Evolutionary conservation across 768 basidiomycete genomes (phyloP).

Genomic region (Lactarius evosmus): DNA sequence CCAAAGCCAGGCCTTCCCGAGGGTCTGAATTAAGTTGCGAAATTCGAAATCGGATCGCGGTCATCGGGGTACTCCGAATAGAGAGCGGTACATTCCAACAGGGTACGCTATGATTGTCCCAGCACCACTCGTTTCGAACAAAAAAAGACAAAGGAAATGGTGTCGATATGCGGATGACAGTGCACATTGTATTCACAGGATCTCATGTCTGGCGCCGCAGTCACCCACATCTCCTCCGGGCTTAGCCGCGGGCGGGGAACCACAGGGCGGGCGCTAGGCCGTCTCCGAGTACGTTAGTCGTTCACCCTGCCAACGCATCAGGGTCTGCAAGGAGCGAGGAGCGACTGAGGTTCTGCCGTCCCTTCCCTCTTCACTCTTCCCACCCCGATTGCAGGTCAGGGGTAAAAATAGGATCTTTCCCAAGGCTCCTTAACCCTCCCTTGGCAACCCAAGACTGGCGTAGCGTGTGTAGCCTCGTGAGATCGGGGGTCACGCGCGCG

Average conservation of each 20-base stretch:
- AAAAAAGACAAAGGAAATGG: too few species aligned
- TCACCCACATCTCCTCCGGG: background rate
- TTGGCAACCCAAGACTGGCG: background rate
- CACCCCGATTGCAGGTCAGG: background rate
- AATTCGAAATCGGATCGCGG: background rate
- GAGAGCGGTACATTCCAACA: too few species aligned
- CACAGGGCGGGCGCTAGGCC: background rate
- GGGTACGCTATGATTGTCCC: too few species aligned
- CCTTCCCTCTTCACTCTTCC: background rate
- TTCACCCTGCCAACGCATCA: background rate
- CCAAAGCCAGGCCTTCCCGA: too few species aligned
- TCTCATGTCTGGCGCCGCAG: background rate
- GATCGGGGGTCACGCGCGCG: background rate
- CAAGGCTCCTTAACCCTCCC: background rate
- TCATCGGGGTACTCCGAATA: too few species aligned
- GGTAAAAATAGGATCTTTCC: background rate
- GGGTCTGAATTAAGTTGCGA: too few species aligned
- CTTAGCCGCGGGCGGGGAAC: background rate
- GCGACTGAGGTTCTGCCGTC: background rate
- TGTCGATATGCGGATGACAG: background rate
- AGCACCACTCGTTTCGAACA: too few species aligned
- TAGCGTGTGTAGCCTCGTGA: background rate
- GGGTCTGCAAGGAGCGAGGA: background rate
- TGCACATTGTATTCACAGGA: background rate
- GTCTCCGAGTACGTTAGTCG: background rate